phyloP scores from a whole-genome alignment of 352 stramenopile species.

The Phytophthora quininea region DNA sequence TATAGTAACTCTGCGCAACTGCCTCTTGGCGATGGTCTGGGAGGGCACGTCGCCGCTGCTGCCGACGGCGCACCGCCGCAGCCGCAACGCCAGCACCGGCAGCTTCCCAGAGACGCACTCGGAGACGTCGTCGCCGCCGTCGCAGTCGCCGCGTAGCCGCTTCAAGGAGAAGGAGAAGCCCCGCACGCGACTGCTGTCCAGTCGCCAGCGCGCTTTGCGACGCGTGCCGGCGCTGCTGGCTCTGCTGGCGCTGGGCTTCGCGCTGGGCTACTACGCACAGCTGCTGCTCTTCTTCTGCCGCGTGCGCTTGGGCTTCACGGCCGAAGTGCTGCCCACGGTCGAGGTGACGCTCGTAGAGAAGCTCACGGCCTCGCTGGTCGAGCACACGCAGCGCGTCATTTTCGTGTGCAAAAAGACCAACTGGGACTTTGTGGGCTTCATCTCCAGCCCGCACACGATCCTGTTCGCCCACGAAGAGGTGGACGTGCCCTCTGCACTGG shows the following conservation, averaged over 20 bases:
- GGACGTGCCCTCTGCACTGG: constrained; percentile 49
- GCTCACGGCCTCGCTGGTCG: constrained; percentile 51
- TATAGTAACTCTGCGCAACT: not conserved
- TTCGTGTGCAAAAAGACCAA: constrained; percentile 82
- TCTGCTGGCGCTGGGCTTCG: constrained; percentile 40
- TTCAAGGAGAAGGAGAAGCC: constrained; percentile 33
- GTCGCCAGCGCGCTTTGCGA: constrained; percentile 20
- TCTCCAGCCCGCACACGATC: constrained; percentile 65
- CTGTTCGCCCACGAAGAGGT: constrained; percentile 76
- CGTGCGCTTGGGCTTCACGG: constrained; percentile 62
- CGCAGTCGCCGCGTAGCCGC: constrained; percentile 17
- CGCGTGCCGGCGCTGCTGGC: constrained; percentile 26
- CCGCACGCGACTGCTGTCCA: constrained; percentile 7
- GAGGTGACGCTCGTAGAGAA: constrained; percentile 53
- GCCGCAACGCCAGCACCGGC: constrained; percentile 37
- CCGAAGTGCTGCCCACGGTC: constrained; percentile 50
- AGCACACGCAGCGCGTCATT: constrained; percentile 64
- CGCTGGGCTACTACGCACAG: constrained; percentile 72
- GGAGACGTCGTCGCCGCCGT: constrained; percentile 3
- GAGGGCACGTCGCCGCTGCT: constrained; percentile 34
- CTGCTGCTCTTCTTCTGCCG: constrained; percentile 72
- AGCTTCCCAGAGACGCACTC: constrained; percentile 31
- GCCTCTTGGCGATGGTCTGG: constrained; percentile 28
- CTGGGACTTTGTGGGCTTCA: constrained; percentile 79
- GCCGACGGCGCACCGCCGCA: constrained; percentile 39